Conservation (phyloP, 2,329 filamentous ascomycete species). For the Paraphaeosphaeria sporulosa region DNA sequence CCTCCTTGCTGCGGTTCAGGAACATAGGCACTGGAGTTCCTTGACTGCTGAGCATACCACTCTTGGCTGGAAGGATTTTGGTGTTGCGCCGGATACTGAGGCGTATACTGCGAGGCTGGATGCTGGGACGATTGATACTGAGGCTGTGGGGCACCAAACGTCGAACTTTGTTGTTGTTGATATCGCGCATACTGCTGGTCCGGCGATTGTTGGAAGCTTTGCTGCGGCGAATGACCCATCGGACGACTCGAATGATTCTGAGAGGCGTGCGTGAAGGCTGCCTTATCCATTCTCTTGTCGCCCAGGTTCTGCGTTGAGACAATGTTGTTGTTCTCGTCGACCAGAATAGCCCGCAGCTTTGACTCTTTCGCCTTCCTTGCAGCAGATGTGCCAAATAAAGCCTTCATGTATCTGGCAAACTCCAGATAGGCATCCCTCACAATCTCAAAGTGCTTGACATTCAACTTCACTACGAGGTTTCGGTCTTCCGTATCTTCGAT, state of each 20-base stretch:
- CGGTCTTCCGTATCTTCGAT: constrained; percentile 10
- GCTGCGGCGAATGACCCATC: constrained; percentile 6
- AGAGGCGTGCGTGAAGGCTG: not conserved
- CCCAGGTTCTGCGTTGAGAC: not conserved
- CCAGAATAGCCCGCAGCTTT: not conserved
- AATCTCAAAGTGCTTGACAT: constrained; percentile 7
- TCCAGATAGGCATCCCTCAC: constrained; percentile 14
- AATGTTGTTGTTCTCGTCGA: constrained; percentile 8
- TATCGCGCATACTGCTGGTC: not conserved
- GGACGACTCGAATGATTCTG: not conserved
- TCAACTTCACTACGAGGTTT: constrained; percentile 1
- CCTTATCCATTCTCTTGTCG: constrained; percentile 7
- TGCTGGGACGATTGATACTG: not conserved
- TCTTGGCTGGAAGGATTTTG: no score
- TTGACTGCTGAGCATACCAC: not conserved
- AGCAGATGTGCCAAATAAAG: constrained; percentile 4
- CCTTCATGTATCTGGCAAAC: constrained; percentile 13
- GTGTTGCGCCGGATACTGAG: not conserved
- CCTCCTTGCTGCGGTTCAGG: not conserved
- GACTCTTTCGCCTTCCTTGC: constrained; percentile 9
- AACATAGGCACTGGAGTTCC: not conserved
- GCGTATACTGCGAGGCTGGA: not conserved
- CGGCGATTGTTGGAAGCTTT: constrained; percentile 2
- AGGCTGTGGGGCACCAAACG: not conserved
- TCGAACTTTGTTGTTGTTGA: not conserved